Evolutionary conservation across 352 stramenopile species (phyloP), one percentile per base, ranked within the genome.

Genomic region (Pythium brachiatum): DNA sequence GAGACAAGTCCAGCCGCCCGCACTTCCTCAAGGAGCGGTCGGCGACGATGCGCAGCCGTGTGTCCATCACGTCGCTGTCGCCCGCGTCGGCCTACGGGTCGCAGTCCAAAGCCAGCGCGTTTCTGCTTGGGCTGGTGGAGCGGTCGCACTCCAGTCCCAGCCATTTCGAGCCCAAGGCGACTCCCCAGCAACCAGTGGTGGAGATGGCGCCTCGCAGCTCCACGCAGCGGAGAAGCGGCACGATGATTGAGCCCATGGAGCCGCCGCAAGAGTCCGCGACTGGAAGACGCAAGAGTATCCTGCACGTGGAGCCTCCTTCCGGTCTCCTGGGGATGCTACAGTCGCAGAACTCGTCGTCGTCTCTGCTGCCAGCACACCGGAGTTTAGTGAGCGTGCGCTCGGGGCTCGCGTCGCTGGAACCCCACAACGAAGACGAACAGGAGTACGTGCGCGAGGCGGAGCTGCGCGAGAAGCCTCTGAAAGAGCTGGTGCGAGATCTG

Each of bases 21-120:
- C 70, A 73, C 21, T 90, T 80, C 51, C 64, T 88, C 15, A 84
- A 87, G 43, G 70, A 88, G 38, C 69, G 75, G 2, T 83, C 81
- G 0, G 73, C 69, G 9, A 87, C 81, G 3, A 69, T 84, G 50
- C 64, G 69, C 0, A 62, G 82, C 31, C 44, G 64, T 2, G 20
- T 68, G 26, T 56, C 53, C 18, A 52, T 69, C 16, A 29, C 23
- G 13, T 20, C 48, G 26, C n/a, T 1, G 25, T 18, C 53, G 11
- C 4, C 11, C 23, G 0, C 39, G 34, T 23, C 31, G 31, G 3
- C 21, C n/a, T n/a, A 31, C 4, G n/a, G 2, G 8, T 18, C 46
- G 51, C 76, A 82, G 55, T 89, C 81, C 29, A 85, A 79, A 50
- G 79, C 82, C 3, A 76, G 79, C 47, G 56, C 76, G 7, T 91